Evolutionary conservation across 352 stramenopile species (phyloP), one percentile per base, ranked within the genome.

Genomic region (Pythium biforme): DNA sequence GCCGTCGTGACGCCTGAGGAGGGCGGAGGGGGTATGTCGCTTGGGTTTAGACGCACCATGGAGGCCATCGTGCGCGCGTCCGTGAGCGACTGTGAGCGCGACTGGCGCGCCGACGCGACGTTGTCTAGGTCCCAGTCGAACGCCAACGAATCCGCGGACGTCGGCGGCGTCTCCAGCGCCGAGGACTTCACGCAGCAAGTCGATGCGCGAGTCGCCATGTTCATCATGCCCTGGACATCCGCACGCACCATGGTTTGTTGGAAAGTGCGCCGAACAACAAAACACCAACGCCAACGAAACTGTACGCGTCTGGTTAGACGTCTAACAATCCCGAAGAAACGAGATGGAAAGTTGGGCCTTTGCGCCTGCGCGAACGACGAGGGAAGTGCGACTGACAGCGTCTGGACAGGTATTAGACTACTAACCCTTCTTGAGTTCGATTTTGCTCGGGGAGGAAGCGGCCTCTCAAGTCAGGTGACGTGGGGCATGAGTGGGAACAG

Each of bases 11-110:
- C 19, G 20, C 12, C 37, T 47, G 34, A 20, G 41, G 54, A 7
- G 39, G 55, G 8, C 8, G 31, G 31, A 12, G 31, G 31, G 4
- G 14, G 31, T 11, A 15, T 11, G 31, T 37, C 31, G 31, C 31
- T 37, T 11, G 31, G 31, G 31, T 8, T 37, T 37, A 37, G 31
- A 37, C 31, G 31, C 31, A 11, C 31, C 31, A 37, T 12, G 31
- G 31, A 8, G 10, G 31, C 48, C 58, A 65, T 53, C 15, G 50
- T 55, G 59, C 40, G 59, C 31, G 59, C 48, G 50, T 66, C 59
- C 7, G 59, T 66, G 49, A 66, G 59, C 50, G 59, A 66, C 59
- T 66, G 59, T 26, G 59, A 66, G 29, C 59, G 59, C 59, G 59
- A 66, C 48, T 59, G 48, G 40, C 59, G 59, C 41, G 59, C 47